Evolutionary conservation across 495 filamentous ascomycete species (phyloP).

Genomic region (Choiromyces venosus): DNA sequence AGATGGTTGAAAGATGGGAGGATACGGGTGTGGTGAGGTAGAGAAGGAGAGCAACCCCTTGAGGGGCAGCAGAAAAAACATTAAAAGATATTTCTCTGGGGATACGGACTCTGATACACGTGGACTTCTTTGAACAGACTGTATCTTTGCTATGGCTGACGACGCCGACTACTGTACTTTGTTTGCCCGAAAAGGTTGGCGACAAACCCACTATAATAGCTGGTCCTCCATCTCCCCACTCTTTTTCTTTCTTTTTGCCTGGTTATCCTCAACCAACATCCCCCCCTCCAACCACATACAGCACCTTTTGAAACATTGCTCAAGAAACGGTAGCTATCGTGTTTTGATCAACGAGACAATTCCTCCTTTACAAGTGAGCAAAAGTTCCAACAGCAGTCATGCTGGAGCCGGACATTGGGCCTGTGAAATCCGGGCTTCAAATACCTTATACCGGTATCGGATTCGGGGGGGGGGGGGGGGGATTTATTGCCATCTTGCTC

Average conservation of each 20-base stretch:
- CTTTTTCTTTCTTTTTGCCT: not conserved
- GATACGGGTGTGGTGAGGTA: not conserved
- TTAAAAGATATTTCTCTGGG: not conserved
- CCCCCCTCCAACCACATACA: not conserved
- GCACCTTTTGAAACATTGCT: not conserved
- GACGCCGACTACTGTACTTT: not conserved
- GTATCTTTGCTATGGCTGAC: not conserved
- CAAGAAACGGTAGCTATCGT: not conserved
- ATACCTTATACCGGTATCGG: too few species aligned
- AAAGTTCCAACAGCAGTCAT: not conserved
- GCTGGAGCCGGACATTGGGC: not conserved
- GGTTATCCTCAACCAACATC: not conserved
- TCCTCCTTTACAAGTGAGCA: not conserved
- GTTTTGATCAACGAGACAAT: not conserved
- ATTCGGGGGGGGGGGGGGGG: not conserved
- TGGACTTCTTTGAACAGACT: not conserved
- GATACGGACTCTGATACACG: not conserved
- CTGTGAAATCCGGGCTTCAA: not conserved
- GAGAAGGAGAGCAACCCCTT: not conserved
- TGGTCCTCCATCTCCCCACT: too few species aligned
- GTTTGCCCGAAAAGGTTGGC: not conserved
- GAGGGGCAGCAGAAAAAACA: not conserved
- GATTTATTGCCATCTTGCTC: too few species aligned
- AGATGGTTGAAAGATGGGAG: not conserved
- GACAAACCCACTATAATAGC: not conserved